A percentile compares a stretch with the other conserved stretches of the same genome.
Evolutionary conservation across 1,284 basidiomycete genomes (phyloP).

Genomic region (Pulveroboletus sp.): DNA sequence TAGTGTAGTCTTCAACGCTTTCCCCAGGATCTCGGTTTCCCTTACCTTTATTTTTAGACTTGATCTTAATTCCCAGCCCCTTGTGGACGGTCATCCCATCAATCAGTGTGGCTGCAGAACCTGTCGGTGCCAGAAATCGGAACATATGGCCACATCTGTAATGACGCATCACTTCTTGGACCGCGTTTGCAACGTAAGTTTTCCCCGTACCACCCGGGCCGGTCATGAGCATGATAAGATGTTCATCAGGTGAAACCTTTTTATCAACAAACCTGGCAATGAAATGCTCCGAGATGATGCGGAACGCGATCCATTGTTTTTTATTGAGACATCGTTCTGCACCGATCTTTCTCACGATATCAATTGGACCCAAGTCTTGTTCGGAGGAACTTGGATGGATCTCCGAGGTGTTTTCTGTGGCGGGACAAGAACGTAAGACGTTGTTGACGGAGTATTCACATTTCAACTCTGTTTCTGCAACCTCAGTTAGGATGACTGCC

Average conservation of each 20-base stretch:
- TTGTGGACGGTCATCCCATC: conserved; percentile 4
- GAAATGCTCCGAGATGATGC: neutral
- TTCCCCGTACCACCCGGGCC: conserved; percentile 3
- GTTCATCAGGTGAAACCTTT: neutral
- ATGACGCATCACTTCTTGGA: neutral
- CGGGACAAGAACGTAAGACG: too few species aligned
- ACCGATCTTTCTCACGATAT: too few species aligned
- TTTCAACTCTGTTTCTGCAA: too few species aligned
- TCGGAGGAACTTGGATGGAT: too few species aligned
- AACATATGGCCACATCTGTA: conserved; percentile 1
- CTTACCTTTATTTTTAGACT: neutral
- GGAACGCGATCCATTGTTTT: neutral
- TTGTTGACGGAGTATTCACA: too few species aligned
- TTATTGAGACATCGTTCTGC: neutral
- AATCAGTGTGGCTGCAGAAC: neutral
- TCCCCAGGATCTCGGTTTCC: neutral
- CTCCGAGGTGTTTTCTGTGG: too few species aligned
- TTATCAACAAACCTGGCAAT: neutral
- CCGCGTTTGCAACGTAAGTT: neutral
- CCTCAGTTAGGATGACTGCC: too few species aligned
- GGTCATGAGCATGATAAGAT: conserved; percentile 2
- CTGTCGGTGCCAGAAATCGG: neutral
- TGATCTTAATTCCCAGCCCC: conserved; percentile 1
- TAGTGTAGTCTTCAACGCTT: neutral
- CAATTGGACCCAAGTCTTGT: too few species aligned